These are phyloP conservation scores for Leccinum fallax DNA, from an alignment of 1,284 basidiomycete species.

Conservation along the genomic window DNA sequence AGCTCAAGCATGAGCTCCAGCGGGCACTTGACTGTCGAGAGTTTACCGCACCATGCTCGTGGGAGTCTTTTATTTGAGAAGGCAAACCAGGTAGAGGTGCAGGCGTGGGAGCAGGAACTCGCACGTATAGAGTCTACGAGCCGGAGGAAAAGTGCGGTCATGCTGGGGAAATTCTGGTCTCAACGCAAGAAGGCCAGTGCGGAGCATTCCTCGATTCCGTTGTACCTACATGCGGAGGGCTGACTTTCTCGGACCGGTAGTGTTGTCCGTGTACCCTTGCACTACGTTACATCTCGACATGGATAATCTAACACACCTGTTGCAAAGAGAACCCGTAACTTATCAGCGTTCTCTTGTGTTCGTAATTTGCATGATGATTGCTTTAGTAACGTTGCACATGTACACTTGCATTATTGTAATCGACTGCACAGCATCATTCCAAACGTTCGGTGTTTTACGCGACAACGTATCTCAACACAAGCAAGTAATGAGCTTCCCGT, in stretches of 20 bases:
- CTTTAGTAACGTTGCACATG: conserved; percentile 6
- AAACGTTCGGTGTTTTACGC: neutral
- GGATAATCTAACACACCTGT: conserved; percentile 10
- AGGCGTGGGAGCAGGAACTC: conserved; percentile 79
- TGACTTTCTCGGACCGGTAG: conserved; percentile 17
- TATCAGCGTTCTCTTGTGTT: conserved; percentile 5
- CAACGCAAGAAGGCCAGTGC: conserved; percentile 44
- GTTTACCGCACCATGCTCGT: conserved; percentile 19
- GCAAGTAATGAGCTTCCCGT: conserved; percentile 47
- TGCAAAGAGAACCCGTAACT: conserved; percentile 9
- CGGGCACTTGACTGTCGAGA: conserved; percentile 29
- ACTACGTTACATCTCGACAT: conserved; percentile 12
- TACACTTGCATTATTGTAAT: conserved; percentile 14
- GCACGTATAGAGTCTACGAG: conserved; percentile 67
- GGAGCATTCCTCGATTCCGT: conserved; percentile 28
- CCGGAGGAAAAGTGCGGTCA: conserved; percentile 57
- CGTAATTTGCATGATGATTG: conserved; percentile 18
- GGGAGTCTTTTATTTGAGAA: conserved; percentile 26
- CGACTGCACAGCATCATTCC: conserved; percentile 19
- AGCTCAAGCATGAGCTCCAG: conserved; percentile 39
- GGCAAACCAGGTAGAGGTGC: conserved; percentile 44
- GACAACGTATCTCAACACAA: neutral
- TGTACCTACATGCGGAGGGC: conserved; percentile 32
- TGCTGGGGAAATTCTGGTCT: conserved; percentile 53
- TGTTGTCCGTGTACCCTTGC: conserved; percentile 3